A percentile compares a stretch with the other conserved stretches of the same genome.
phyloP scores from a whole-genome alignment of 2,329 filamentous ascomycete species.

The Penicillium sp. region DNA sequence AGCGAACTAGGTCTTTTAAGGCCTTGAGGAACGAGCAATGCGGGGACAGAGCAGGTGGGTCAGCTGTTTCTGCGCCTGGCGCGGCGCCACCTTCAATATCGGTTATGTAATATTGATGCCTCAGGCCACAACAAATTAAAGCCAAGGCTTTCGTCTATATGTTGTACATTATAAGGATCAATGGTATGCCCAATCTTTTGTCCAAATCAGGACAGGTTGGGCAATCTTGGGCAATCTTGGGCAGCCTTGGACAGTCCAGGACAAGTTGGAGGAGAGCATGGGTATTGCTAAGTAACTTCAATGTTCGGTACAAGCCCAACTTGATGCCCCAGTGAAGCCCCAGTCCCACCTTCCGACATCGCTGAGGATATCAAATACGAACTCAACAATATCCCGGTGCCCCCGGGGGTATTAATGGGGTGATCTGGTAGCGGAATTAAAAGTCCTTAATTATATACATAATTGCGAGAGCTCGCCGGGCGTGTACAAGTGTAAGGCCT shows the following conservation, averaged over 20 bases:
- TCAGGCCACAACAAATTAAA: background rate
- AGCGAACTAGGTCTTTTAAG: conserved; percentile 11
- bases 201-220: background rate
- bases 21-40: conserved; percentile 28
- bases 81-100: conserved; percentile 9
- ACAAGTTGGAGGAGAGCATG: background rate
- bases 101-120: background rate
- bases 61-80: conserved; percentile 13
- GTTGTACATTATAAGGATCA: background rate
- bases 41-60: conserved; percentile 21
- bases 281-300: background rate
- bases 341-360: background rate
- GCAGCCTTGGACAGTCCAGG: background rate
- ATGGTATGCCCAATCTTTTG: background rate
- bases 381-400: background rate
- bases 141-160: background rate
- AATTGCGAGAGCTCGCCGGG: background rate
- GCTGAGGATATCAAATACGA: background rate
- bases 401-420: background rate
- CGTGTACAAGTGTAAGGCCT: too few species aligned
- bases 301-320: background rate
- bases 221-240: background rate
- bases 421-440: background rate
- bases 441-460: background rate
- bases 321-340: background rate